Conservation (phyloP, 306 rosid genomes). For the Canavalia gladiata region DNA sequence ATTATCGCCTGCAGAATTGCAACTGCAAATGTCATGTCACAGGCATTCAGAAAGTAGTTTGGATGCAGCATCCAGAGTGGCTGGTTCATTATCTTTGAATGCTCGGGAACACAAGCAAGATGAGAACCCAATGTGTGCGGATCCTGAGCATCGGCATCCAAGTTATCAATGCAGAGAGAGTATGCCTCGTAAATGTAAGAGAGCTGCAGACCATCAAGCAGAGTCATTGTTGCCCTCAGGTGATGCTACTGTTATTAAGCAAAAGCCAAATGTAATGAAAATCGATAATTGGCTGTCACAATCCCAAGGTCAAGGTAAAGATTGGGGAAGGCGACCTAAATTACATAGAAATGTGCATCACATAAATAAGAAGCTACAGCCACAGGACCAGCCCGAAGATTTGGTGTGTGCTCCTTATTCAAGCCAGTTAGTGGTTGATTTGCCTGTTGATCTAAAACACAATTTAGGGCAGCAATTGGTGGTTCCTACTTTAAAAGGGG, state of each 20-base stretch:
- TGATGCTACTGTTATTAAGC: neutral
- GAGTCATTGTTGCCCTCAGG: conserved; percentile 24
- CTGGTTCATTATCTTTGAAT: neutral
- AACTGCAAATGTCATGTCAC: conserved; percentile 4
- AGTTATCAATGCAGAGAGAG: conserved; percentile 1
- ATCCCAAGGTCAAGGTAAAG: neutral
- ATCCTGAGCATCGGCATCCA: neutral
- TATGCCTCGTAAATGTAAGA: neutral
- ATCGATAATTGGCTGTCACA: neutral
- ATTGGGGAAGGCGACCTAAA: neutral
- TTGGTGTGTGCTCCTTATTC: neutral
- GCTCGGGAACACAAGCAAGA: conserved; percentile 25
- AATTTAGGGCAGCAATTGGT: conserved; percentile 5
- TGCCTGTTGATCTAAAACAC: neutral
- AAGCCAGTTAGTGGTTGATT: neutral
- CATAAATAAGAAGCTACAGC: neutral
- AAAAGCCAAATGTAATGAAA: neutral
- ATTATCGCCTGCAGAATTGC: neutral
- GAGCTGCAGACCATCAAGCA: conserved; percentile 4
- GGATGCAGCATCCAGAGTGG: too few relatives aligned
- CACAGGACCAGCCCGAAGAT: neutral
- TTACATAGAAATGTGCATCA: neutral
- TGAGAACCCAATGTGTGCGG: neutral
- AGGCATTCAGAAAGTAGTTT: neutral
- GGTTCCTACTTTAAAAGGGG: conserved; percentile 32